phyloP scores from a whole-genome alignment of 2,329 filamentous ascomycete species.

The Colletotrichum sansevieriae region DNA sequence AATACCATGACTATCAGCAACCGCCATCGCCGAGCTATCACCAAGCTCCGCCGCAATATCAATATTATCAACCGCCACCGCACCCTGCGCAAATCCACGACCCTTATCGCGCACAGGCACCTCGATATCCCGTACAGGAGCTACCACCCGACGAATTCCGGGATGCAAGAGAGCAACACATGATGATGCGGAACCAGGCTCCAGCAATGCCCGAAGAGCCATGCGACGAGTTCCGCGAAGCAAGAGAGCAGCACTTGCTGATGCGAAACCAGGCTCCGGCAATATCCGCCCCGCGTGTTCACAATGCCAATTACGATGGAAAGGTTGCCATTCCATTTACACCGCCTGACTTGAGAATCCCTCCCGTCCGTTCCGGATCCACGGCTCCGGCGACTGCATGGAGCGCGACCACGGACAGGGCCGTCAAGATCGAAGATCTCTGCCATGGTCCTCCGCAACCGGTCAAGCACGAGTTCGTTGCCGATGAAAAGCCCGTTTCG shows the following conservation, averaged over 20 bases:
- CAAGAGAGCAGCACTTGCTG: slow-evolving; percentile 30
- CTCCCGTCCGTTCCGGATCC: slow-evolving; percentile 22
- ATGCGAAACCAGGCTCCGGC: slow-evolving; percentile 31
- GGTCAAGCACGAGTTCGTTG: slow-evolving; percentile 9
- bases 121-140: slow-evolving; percentile 15
- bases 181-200: slow-evolving; percentile 31
- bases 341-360: slow-evolving; percentile 31
- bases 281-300: slow-evolving; percentile 20
- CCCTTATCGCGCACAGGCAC: slow-evolving; percentile 28
- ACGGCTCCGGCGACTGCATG: slow-evolving; percentile 6
- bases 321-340: slow-evolving; percentile 41
- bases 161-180: slow-evolving; percentile 32
- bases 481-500: not conserved
- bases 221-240: slow-evolving; percentile 27
- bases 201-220: slow-evolving; percentile 15
- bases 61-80: slow-evolving; percentile 42
- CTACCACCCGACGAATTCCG: slow-evolving; percentile 23
- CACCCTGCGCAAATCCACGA: slow-evolving; percentile 21
- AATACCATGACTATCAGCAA: slow-evolving; percentile 43
- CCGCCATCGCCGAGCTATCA: slow-evolving; percentile 44
- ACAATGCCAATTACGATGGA: slow-evolving; percentile 37
- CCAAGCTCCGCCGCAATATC: slow-evolving; percentile 41
- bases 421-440: slow-evolving; percentile 44
- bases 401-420: slow-evolving; percentile 36
- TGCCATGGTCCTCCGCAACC: slow-evolving; percentile 26